A percentile compares a stretch with the other conserved stretches of the same genome.
Conservation (phyloP, 1,284 basidiomycete genomes). For the Moniliophthora roreri region DNA sequence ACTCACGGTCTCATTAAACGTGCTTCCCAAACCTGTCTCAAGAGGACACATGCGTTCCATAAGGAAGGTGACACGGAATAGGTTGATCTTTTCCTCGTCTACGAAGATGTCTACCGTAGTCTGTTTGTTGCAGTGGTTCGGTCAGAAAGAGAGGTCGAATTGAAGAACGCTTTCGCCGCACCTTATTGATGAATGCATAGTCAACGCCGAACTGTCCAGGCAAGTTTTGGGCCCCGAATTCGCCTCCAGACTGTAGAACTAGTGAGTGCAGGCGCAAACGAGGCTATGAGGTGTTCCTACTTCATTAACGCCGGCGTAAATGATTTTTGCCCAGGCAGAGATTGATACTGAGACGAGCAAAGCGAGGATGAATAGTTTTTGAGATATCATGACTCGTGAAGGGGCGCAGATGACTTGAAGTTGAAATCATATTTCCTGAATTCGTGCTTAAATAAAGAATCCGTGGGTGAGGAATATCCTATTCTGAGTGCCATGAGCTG, state of each 20-base stretch:
- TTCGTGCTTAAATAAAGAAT: no score
- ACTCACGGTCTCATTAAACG: conserved; percentile 44
- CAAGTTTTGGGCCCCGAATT: conserved; percentile 38
- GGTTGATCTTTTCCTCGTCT: conserved; percentile 46
- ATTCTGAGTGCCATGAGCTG: no score
- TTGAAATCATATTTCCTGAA: no score
- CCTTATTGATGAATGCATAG: conserved; percentile 49
- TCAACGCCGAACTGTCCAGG: conserved; percentile 44
- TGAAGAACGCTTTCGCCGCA: conserved; percentile 12
- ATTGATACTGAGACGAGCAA: neutral
- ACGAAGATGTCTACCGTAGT: conserved; percentile 45
- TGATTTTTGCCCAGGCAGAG: conserved; percentile 22
- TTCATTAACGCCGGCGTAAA: conserved; percentile 38
- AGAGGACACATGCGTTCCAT: conserved; percentile 49
- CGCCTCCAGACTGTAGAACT: conserved; percentile 35
- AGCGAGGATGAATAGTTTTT: neutral
- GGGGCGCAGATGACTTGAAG: no score
- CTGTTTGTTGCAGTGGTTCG: conserved; percentile 20
- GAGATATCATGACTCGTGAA: no score
- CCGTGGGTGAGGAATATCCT: no score
- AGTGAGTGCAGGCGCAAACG: neutral
- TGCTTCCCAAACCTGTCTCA: conserved; percentile 37
- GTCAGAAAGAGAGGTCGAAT: neutral
- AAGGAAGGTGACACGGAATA: conserved; percentile 48
- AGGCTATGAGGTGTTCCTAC: conserved; percentile 14